Evolutionary conservation across 441 rosid species (phyloP).

Genomic region (Eruca vesicaria): DNA sequence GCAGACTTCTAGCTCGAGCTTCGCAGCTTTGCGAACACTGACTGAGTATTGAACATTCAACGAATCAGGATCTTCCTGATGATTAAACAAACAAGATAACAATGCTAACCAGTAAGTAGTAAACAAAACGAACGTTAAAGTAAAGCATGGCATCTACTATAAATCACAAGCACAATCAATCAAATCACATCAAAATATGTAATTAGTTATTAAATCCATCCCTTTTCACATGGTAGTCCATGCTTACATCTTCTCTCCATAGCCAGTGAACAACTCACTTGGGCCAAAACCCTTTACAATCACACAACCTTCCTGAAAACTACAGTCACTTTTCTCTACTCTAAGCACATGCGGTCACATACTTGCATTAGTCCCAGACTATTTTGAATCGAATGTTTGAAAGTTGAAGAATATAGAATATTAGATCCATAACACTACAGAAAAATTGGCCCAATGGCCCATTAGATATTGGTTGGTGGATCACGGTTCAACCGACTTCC

Average conservation of each 20-base stretch:
- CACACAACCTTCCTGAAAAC: neutral
- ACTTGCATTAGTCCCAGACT: neutral
- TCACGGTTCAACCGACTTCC: neutral
- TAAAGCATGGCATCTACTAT: neutral
- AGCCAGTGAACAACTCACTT: neutral
- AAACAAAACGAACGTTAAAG: neutral
- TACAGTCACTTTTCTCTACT: neutral
- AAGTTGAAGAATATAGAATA: neutral
- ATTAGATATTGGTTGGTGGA: neutral
- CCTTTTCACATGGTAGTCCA: neutral
- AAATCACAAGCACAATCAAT: neutral
- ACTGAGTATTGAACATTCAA: neutral
- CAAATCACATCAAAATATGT: neutral
- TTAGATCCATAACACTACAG: neutral
- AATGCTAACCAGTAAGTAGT: neutral
- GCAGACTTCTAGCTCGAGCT: neutral
- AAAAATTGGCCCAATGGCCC: conserved; percentile 14
- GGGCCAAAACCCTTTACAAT: neutral
- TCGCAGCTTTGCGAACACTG: neutral
- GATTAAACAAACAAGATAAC: neutral
- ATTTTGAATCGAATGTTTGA: neutral
- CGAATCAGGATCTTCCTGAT: neutral
- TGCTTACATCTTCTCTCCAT: neutral
- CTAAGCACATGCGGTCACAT: neutral
- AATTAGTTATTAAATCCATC: neutral